Evolutionary conservation across 164 flowering plant genomes (phyloP), one percentile per base, ranked within the genome.

Genomic region (Chloranthus sessilifolius): DNA sequence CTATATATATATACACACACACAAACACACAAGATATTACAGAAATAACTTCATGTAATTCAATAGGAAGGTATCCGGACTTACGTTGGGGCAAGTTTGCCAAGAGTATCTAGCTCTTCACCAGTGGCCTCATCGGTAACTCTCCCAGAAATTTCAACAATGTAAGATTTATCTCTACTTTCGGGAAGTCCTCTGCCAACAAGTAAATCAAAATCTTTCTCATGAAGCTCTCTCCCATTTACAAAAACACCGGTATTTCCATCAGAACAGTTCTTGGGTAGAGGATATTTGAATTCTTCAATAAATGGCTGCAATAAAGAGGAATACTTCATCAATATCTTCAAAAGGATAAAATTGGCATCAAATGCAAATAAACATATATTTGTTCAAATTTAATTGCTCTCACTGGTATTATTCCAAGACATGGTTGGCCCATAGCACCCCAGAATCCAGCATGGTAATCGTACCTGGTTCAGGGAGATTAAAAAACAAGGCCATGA

Each of bases 11-110:
- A n/a, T n/a, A n/a, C n/a, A n/a, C n/a, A n/a, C n/a, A n/a, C n/a
- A n/a, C n/a, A n/a, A n/a, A n/a, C n/a, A n/a, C n/a, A n/a, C n/a
- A n/a, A n/a, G n/a, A 47, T 20, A 35, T 23, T n/a, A n/a, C n/a
- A n/a, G n/a, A n/a, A n/a, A n/a, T n/a, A n/a, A n/a, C n/a, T n/a
- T n/a, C n/a, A n/a, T n/a, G n/a, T n/a, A n/a, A n/a, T n/a, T n/a
- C n/a, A n/a, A n/a, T n/a, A n/a, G n/a, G n/a, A n/a, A n/a, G n/a
- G n/a, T n/a, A n/a, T n/a, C n/a, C n/a, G n/a, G 4, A 46, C 87
- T 78, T 76, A 89, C 97, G 97, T 83, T 15, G 95, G 97, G n/a
- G 97, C 97, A 48, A 89, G 86, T 71, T 72, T 86, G 41, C 97
- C 95, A 34, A 89, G 88, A 66, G 75, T 43, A 16, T 75, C 84